Base-by-base conservation (phyloP, 169 alveolate species). In the Babesia ovata region DNA sequence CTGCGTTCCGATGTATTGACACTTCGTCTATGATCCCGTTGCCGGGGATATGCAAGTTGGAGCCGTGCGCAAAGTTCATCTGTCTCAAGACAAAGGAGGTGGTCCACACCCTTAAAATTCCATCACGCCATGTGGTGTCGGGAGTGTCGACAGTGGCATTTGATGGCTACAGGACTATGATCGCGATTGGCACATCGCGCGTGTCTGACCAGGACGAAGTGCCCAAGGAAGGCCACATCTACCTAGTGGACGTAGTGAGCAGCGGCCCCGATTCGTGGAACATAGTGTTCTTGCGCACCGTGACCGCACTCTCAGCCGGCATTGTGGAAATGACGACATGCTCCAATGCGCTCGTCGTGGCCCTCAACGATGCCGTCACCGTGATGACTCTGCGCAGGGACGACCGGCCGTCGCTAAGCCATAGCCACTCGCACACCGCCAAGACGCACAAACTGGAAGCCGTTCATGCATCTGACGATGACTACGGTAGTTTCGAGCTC, bases 151-250 rank as follows among this genome's bases (percentile, higher is more conserved):
- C 70, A 0, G 73, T 59, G 39, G 21, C 66, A 0, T 61, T 69
- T 53, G 84, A 70, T 6, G 84, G 73, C 48, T 56, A 42, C 28
- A 62, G 61, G 26, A 76, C 56, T n/a, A 14, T 69, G 54, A 58
- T 81, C 16, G 76, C 71, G n/a, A 19, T 81, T 10, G 88, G 88
- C 7, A 71, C 84, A 14, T 70, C 88, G 21, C 19, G 24, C 39
- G 76, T 72, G 29, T 45, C 71, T 7, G 88, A 70, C 19, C 22
- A 28, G 24, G 70, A 70, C 39, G 83, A 72, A 7, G 62, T 73
- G 53, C 88, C 88, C 13, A 10, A 52, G 10, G 84, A 81, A 36
- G 88, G 88, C 12, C 52, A 54, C 79, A 42, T 81, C 11, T 81
- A 61, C 58, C 46, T 81, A 0, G 72, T 81, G 13, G 85, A 81